phyloP scores from a whole-genome alignment of 176 grass and related monocot species.

The Avena atlantica region DNA sequence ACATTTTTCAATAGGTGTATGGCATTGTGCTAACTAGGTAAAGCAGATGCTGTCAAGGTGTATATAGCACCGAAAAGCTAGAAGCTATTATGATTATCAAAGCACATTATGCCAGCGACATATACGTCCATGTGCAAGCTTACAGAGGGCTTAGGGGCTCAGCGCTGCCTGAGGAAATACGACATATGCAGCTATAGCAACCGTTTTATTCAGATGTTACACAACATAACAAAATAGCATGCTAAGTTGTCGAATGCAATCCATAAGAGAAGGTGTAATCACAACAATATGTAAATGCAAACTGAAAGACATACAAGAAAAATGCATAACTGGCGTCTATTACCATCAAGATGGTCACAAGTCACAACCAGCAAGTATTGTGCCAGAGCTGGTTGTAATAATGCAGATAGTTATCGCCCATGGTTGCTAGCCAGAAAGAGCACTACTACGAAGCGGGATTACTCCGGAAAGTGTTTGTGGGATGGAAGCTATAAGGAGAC shows the following conservation, averaged over 20 bases:
- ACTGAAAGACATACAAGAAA: not conserved
- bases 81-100: not conserved
- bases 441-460: not conserved
- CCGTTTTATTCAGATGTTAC: not conserved
- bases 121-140: not conserved
- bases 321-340: not conserved
- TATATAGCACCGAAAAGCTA: not conserved
- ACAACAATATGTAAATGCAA: slow-evolving; percentile 8
- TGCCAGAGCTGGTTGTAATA: not conserved
- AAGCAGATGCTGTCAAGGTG: not conserved
- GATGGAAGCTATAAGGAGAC: not conserved
- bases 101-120: not conserved
- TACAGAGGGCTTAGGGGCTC: not conserved
- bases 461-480: not conserved
- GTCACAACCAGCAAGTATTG: not conserved
- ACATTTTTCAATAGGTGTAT: not conserved
- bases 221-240: not conserved
- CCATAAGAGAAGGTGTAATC: not conserved
- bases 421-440: not conserved
- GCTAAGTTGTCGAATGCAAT: not conserved
- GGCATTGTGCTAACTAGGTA: slow-evolving; percentile 25
- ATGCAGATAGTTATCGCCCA: not conserved
- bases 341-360: not conserved
- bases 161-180: not conserved
- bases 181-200: not conserved